Percentiles rank a stretch among this genome's conserved stretches.
Evolutionary conservation across 2,329 filamentous ascomycete genomes (phyloP).

Genomic region (Exserohilum turcica): DNA sequence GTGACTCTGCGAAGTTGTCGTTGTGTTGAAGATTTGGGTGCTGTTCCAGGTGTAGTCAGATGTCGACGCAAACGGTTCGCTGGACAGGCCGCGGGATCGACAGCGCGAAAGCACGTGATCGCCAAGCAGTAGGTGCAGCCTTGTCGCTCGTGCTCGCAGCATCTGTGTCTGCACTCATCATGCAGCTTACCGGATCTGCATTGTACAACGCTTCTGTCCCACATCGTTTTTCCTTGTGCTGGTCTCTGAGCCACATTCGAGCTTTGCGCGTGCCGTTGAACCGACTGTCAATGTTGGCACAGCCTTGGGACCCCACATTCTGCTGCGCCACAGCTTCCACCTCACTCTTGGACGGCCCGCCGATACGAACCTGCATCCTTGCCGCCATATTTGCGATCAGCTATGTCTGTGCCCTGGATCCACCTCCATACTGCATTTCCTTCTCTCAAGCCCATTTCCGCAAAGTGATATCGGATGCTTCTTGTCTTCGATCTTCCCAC

Average conservation of each 20-base stretch:
- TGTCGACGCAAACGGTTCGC: constrained; percentile 1
- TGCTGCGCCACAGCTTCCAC: constrained; percentile 5
- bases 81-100: background rate
- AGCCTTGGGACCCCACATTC: constrained; percentile 6
- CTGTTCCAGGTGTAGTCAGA: background rate
- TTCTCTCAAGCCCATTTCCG: background rate
- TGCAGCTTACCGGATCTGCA: constrained; percentile 11
- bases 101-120: constrained; percentile 11
- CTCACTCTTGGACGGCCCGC: constrained; percentile 1
- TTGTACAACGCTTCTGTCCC: constrained; percentile 2
- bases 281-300: constrained; percentile 9
- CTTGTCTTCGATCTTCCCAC: constrained; percentile 5
- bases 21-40: background rate
- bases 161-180: constrained; percentile 7
- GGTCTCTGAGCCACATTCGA: constrained; percentile 3
- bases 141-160: background rate
- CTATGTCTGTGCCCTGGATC: background rate
- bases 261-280: constrained; percentile 16
- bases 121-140: background rate
- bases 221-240: background rate
- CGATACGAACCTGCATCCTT: constrained; percentile 3
- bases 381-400: background rate
- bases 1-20: background rate
- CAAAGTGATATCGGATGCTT: background rate
- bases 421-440: background rate